A percentile compares a stretch with the other conserved stretches of the same genome.
phyloP scores from a whole-genome alignment of 2,329 filamentous ascomycete species.

The Fusarium pininemorale region DNA sequence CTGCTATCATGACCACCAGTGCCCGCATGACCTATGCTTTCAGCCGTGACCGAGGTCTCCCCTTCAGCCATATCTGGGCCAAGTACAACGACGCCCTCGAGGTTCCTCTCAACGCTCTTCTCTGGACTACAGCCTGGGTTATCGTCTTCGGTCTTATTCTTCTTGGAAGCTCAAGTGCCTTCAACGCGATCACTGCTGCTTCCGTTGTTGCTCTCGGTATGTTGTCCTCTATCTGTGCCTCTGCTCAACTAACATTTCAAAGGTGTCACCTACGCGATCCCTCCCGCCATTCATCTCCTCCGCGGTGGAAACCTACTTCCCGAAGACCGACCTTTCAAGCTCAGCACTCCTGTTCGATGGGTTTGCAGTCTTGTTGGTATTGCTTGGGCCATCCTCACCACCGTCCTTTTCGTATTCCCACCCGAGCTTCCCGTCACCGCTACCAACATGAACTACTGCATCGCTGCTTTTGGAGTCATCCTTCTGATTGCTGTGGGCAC shows the following conservation, averaged over 20 bases:
- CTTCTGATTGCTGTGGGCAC: constrained; percentile 54
- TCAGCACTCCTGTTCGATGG: constrained; percentile 51
- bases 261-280: constrained; percentile 76
- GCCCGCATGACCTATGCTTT: constrained; percentile 75
- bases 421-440: constrained; percentile 70
- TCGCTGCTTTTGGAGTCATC: constrained; percentile 60
- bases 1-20: constrained; percentile 72
- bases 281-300: constrained; percentile 73
- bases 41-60: constrained; percentile 72
- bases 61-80: constrained; percentile 67
- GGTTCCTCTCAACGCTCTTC: constrained; percentile 73
- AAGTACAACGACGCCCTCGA: constrained; percentile 68
- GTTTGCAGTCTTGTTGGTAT: constrained; percentile 59
- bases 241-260: constrained; percentile 40
- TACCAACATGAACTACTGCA: constrained; percentile 72
- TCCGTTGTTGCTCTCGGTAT: constrained; percentile 74
- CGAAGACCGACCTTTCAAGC: constrained; percentile 51
- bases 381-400: constrained; percentile 74
- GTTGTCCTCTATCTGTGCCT: not conserved
- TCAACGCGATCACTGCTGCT: constrained; percentile 77
- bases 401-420: constrained; percentile 79
- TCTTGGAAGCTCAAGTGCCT: constrained; percentile 71
- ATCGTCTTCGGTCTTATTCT: constrained; percentile 77
- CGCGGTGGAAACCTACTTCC: constrained; percentile 74
- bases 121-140: constrained; percentile 68